These are phyloP conservation scores for Nicotiana attenuata DNA, from an alignment of 257 asterid species.

Conservation along the genomic window DNA sequence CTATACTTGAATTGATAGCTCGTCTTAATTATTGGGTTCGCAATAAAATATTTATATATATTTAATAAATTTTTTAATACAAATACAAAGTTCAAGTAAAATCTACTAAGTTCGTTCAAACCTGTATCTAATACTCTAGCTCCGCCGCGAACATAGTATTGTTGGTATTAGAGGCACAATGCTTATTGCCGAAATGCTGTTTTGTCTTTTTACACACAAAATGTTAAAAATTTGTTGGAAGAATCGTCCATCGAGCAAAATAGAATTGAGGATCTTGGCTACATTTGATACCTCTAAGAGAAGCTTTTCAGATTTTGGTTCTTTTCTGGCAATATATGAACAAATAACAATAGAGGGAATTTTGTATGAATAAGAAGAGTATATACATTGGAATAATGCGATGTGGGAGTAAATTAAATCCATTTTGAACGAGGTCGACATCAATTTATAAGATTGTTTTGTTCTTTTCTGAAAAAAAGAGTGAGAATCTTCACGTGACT, in stretches of 20 bases:
- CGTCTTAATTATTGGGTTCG: too few species aligned
- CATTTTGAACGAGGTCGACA: background rate
- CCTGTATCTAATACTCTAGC: too few species aligned
- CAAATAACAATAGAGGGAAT: background rate
- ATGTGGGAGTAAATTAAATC: background rate
- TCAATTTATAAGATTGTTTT: background rate
- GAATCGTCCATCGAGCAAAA: background rate
- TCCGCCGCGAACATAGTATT: background rate
- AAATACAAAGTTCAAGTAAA: too few species aligned
- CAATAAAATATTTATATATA: too few species aligned
- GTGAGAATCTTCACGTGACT: too few species aligned
- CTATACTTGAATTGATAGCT: too few species aligned
- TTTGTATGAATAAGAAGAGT: background rate
- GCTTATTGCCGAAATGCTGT: constrained; percentile 24
- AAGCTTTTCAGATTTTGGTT: background rate
- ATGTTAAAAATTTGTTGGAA: background rate
- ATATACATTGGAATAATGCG: background rate
- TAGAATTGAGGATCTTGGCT: constrained; percentile 3
- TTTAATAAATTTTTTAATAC: too few species aligned
- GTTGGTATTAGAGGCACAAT: constrained; percentile 13
- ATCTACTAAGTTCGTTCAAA: too few species aligned
- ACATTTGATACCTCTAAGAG: constrained; percentile 10
- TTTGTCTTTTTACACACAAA: constrained; percentile 26
- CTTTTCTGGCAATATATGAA: background rate
- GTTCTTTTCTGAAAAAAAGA: background rate